Evolutionary conservation across 768 basidiomycete species (phyloP), one percentile per base, ranked within the genome.

Genomic region (Calocybe indica): DNA sequence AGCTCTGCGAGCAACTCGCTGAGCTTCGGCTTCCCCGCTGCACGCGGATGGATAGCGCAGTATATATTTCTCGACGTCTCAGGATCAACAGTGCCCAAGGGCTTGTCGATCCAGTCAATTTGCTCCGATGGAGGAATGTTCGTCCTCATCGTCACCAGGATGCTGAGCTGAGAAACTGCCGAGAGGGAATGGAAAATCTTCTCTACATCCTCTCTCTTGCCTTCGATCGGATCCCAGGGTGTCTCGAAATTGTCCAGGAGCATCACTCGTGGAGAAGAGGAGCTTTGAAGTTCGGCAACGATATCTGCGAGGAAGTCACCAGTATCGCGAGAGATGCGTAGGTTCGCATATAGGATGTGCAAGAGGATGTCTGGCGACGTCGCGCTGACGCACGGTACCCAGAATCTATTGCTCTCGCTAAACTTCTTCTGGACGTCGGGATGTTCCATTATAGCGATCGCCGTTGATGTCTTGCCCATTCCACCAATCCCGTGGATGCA

Each of bases 231-330:
- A 48, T 67, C 58, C 69, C 68, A 70, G 4, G 65, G 59, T 5
- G 69, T 68, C 56, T 73, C 71, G 45, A 73, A 69, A 45, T 72
- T 68, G 46, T 72, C 69, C 7, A 73, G 54, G 15, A 71, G 48
- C 14, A 73, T 31, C 15, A 72, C 39, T 6, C 63, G 51, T 6
- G 57, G 61, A 3, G 56, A 52, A n/a, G 50, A 52, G 7, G 57
- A 50, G 22, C 44, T 39, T 15, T 49, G 37, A 13, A 64, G 60
- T 44, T 61, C 59, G 13, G 40, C 43, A 28, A 61, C 39, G 40
- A 61, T 56, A 43, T 58, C 49, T 7, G 31, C 43, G 12, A 58
- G 51, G 6, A 42, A 40, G 46, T 61, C 42, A 10, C 31, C 53
- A 12, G 57, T 59, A 29, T 49, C 50, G 5, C 45, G 46, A n/a